Base-by-base conservation (phyloP, 257 asterid genomes). In the Nicotiana benthamiana region DNA sequence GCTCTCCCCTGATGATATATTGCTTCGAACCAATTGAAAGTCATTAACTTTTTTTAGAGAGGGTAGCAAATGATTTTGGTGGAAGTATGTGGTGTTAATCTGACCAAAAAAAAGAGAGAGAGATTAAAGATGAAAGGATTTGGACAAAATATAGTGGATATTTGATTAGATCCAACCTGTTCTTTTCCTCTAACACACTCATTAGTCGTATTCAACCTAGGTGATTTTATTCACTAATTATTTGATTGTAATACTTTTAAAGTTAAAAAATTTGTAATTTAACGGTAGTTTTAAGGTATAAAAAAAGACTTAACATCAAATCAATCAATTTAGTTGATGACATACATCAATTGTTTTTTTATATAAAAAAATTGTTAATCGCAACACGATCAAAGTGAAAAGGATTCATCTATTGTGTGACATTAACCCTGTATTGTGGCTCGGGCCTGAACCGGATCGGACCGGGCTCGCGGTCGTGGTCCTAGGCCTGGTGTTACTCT, bases 81-180 rank as follows among this genome's bases (percentile, higher is more conserved):
- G 87, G 89, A 82, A 85, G 75, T 80, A 78, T 79, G 89, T 68
- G 87, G 80, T 82, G 48, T 67, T 64, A 76, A 24, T 60, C 70
- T 80, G 87, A 83, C 84, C 74, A 78, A 76, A 46, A 22, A 32
- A 60, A 52, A 5, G 5, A 4, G 5, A 32, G 40, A 68, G 54
- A 60, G 79, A 56, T 84, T 53, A 78, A 82, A 79, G 83, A 81
- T 75, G 82, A 87, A 77, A 64, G 74, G 77, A 54, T 59, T 79
- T 83, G 63, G 74, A 90, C 83, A 89, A 89, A 84, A 75, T 79
- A 24, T 86, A 91, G 90, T 89, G 93, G 91, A 79, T 46, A 81
- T 75, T 77, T 89, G 80, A 86, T 89, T 77, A 84, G 83, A 87
- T 87, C 88, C 85, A 32, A 84, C 75, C 80, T 84, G 83, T 82